phyloP scores from a whole-genome alignment of 1,284 basidiomycete genomes.

The Marasmius fiardii region DNA sequence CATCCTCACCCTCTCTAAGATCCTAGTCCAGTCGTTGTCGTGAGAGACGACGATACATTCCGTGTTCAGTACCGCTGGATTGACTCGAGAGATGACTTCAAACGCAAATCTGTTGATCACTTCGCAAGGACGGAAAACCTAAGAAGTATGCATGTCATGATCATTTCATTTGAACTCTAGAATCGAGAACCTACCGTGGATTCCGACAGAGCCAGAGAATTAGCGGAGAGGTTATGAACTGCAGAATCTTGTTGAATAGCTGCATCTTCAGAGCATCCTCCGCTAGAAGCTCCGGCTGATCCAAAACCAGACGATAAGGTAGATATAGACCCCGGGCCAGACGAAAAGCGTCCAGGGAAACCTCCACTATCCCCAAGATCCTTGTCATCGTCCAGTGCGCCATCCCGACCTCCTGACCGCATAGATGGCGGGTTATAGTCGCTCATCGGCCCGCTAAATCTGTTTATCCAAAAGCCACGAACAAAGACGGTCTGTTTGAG shows the following conservation, averaged over 20 bases:
- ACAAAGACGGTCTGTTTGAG: constrained; percentile 7
- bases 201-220: no score
- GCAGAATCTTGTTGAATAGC: no score
- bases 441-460: background rate
- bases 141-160: background rate
- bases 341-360: background rate
- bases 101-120: constrained; percentile 12
- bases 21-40: constrained; percentile 11
- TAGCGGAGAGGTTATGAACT: no score
- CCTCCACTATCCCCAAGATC: background rate
- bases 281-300: no score
- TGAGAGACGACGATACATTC: constrained; percentile 10
- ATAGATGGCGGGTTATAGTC: background rate
- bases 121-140: constrained; percentile 9
- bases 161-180: no score
- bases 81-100: constrained; percentile 3
- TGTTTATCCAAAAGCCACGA: constrained; percentile 15
- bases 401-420: background rate
- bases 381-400: background rate
- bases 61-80: constrained; percentile 3
- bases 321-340: background rate
- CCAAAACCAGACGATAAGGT: no score
- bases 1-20: constrained; percentile 5
- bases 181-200: no score
- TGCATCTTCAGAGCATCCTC: no score